These are phyloP conservation scores for Endotrypanum monterogeii DNA, from an alignment of 208 protist genomes.

Conservation along the genomic window DNA sequence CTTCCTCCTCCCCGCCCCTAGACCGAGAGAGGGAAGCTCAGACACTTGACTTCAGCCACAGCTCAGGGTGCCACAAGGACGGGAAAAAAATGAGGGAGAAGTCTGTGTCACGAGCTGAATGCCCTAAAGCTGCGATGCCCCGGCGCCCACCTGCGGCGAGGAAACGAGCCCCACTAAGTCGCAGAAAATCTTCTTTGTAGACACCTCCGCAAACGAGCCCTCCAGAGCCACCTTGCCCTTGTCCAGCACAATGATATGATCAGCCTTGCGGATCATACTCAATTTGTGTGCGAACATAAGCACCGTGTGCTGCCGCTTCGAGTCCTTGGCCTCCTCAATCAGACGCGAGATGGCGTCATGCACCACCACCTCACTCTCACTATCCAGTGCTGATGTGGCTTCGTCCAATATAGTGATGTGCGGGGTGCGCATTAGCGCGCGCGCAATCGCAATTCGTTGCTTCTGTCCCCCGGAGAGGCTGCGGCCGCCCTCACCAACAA, in stretches of 20 bases:
- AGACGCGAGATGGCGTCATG: conserved; percentile 82
- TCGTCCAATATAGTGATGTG: conserved; percentile 94
- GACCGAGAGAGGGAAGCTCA: not conserved
- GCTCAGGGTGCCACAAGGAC: not conserved
- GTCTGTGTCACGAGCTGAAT: not conserved
- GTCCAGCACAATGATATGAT: conserved; percentile 88
- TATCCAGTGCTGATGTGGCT: conserved; percentile 91
- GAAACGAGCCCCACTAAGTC: conserved; percentile 56
- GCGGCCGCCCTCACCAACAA: conserved; percentile 88
- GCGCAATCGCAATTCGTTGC: conserved; percentile 94
- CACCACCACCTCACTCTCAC: conserved; percentile 88
- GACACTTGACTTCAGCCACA: not conserved
- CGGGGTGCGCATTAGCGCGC: conserved; percentile 85
- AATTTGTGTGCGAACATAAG: conserved; percentile 91
- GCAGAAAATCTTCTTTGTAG: conserved; percentile 58
- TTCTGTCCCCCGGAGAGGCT: conserved; percentile 93
- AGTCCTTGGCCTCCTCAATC: conserved; percentile 61
- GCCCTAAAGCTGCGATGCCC: not conserved
- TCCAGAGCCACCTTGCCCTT: conserved; percentile 70
- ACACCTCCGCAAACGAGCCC: conserved; percentile 78
- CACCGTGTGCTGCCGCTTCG: conserved; percentile 62
- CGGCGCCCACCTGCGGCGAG: conserved; percentile 7
- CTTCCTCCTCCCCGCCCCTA: no score
- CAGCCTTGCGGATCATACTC: conserved; percentile 84
- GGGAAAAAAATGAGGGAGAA: not conserved